These are phyloP conservation scores for Nicotiana knightiana DNA, from an alignment of 257 asterid genomes.

Conservation along the genomic window DNA sequence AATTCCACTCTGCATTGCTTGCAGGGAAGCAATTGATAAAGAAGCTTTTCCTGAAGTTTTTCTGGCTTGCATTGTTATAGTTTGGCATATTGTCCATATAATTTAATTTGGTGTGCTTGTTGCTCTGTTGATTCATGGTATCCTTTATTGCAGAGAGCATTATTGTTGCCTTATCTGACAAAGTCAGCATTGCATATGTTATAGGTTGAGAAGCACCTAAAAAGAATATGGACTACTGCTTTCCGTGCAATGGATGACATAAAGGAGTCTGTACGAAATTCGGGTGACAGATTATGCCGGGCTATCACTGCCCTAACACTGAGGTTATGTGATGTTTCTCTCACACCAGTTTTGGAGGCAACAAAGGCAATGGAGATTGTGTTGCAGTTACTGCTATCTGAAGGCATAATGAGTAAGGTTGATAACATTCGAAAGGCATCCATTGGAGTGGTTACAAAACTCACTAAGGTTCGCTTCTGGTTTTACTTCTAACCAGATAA, in stretches of 20 bases:
- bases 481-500: neutral
- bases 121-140: neutral
- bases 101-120: neutral
- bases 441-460: constrained; percentile 75
- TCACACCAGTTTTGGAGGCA: constrained; percentile 74
- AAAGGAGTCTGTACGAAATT: constrained; percentile 92
- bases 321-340: constrained; percentile 87
- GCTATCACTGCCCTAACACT: constrained; percentile 73
- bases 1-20: neutral
- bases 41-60: neutral
- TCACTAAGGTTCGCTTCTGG: constrained; percentile 58
- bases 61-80: neutral
- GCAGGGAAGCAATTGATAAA: neutral
- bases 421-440: constrained; percentile 90
- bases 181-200: neutral
- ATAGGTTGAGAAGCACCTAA: constrained; percentile 86
- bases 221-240: constrained; percentile 82
- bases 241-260: constrained; percentile 98
- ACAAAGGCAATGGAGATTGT: constrained; percentile 74
- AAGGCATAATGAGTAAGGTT: constrained; percentile 93
- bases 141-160: neutral
- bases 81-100: neutral
- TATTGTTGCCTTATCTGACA: constrained; percentile 6
- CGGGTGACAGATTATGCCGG: constrained; percentile 94
- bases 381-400: constrained; percentile 79